A percentile compares a stretch with the other conserved stretches of the same genome.
Conservation (phyloP, 768 basidiomycete species). For the Boletales sp. region DNA sequence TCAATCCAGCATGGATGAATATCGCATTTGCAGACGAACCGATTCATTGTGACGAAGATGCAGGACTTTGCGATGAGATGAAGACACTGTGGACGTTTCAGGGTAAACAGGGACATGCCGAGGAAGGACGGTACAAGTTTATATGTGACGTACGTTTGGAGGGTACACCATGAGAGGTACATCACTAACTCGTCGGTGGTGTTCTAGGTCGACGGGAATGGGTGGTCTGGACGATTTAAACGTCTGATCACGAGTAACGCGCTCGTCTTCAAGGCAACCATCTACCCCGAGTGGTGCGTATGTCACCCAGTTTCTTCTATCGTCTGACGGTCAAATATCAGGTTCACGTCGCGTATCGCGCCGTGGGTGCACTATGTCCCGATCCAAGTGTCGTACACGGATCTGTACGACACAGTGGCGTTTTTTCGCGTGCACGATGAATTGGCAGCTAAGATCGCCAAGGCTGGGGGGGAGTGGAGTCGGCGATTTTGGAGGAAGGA, state of each 20-base stretch:
- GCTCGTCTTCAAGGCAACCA: constrained; percentile 63
- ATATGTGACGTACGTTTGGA: constrained; percentile 46
- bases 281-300: constrained; percentile 69
- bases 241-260: constrained; percentile 59
- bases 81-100: constrained; percentile 48
- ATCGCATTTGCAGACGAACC: constrained; percentile 52
- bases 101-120: constrained; percentile 37
- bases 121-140: constrained; percentile 61
- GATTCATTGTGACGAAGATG: constrained; percentile 34
- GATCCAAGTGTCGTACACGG: constrained; percentile 58
- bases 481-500: constrained; percentile 54
- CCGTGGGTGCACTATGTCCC: constrained; percentile 79
- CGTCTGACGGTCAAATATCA: constrained; percentile 12
- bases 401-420: constrained; percentile 64
- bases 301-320: too few relatives aligned
- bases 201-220: constrained; percentile 52
- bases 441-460: constrained; percentile 53
- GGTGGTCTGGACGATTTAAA: constrained; percentile 71
- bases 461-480: constrained; percentile 56
- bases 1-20: constrained; percentile 59
- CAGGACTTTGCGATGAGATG: constrained; percentile 39
- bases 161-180: too few relatives aligned
- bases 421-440: constrained; percentile 74
- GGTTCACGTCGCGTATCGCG: constrained; percentile 53
- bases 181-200: too few relatives aligned